Evolutionary conservation across 768 basidiomycete genomes (phyloP), one percentile per base, ranked within the genome.

Genomic region (Termitomyces sp.): DNA sequence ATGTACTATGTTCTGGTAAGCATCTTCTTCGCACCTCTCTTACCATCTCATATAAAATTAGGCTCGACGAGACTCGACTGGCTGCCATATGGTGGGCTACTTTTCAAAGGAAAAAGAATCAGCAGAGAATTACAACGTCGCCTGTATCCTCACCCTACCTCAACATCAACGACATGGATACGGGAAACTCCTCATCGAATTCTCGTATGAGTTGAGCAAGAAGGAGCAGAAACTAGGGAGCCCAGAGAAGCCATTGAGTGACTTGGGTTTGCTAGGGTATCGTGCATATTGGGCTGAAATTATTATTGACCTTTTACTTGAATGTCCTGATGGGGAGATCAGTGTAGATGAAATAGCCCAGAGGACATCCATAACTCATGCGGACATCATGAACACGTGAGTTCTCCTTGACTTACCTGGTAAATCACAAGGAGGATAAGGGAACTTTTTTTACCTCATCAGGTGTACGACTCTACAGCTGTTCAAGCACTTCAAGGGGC

Each of bases 61-160:
- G 91, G 84, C 84, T 52, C 85, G 87, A 68, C 85, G 94, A 61
- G 97, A 99, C 75, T 87, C 91, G 13, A 76, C 81, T 23, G 97
- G 97, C 35, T 94, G 92, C 72, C 97, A 99, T 71, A 75, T 97
- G 64, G 90, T 99, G 64, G 96, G 96, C 28, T 99, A 98, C 76
- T 99, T 99, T 74, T 98, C 95, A 32, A 98, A 98, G 70, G 97
- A 99, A 77, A 99, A 99, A 71, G 97, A 99, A 73, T 95, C 86
- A 2, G 90, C 97, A 30, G 97, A 99, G 67, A 93, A 87, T 67
- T 99, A 98, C 80, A 99, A 99, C 72, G 92, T 99, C 56, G 97
- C 97, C 0, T 99, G 97, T 80, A 98, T 99, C 73, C 77, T 98
- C 60, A 95, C 97, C n/a, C 82, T 99, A 44, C 97, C 97, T 5